Conservation (phyloP, 169 alveolate genomes). For the Perkinsus olseni region DNA sequence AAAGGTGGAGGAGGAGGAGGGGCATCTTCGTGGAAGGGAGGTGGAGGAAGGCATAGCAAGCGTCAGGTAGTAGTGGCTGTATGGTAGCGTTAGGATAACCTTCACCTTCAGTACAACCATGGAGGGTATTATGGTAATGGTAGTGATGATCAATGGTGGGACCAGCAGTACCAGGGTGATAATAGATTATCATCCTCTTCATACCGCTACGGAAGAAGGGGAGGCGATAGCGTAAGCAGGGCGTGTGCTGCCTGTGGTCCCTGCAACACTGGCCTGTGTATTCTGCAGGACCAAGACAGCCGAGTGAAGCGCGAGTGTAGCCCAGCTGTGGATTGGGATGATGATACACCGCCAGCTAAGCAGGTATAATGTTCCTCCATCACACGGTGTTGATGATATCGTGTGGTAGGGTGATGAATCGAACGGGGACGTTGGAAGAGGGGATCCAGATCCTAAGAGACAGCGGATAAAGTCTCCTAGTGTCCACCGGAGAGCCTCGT, state of each 20-base stretch:
- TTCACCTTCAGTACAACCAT: neutral
- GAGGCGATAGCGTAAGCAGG: neutral
- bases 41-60: neutral
- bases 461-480: neutral
- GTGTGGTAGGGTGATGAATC: neutral
- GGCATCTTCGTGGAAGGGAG: neutral
- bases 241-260: neutral
- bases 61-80: neutral
- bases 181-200: neutral
- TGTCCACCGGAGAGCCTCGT: neutral
- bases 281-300: neutral
- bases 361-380: neutral
- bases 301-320: neutral
- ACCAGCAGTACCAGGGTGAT: neutral
- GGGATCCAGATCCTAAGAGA: neutral
- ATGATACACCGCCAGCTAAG: neutral
- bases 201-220: neutral
- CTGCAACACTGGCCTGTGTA: neutral
- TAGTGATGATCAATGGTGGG: neutral
- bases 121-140: neutral
- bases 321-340: neutral
- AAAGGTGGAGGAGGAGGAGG: neutral
- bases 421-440: neutral
- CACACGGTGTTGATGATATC: neutral
- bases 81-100: neutral